phyloP scores from a whole-genome alignment of 2,329 filamentous ascomycete species.

The Xylariaceae sp. region DNA sequence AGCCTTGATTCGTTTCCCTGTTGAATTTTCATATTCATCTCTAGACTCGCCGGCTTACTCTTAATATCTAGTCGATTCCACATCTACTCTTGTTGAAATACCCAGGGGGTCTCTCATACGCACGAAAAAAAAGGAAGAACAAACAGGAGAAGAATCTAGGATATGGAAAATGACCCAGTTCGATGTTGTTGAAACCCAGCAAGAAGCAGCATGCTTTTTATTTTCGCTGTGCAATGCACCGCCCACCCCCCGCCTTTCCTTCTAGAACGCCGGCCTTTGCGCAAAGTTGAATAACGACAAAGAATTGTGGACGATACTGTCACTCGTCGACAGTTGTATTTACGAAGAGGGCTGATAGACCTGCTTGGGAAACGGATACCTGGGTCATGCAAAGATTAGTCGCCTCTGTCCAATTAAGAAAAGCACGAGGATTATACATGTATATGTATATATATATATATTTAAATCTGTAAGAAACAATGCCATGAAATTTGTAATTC shows the following conservation, averaged over 20 bases:
- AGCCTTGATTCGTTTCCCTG: not conserved
- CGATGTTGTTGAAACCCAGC: conserved; percentile 35
- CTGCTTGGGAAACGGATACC: conserved; percentile 83
- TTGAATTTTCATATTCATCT: not conserved
- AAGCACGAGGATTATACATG: conserved; percentile 9
- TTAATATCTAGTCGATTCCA: not conserved
- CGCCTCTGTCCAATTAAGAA: conserved; percentile 10
- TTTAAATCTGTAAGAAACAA: no score
- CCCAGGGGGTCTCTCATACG: not conserved
- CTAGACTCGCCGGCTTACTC: not conserved
- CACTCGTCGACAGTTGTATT: not conserved
- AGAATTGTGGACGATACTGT: conserved; percentile 26
- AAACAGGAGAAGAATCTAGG: not conserved
- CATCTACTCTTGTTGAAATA: not conserved
- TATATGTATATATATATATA: no score
- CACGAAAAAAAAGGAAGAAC: not conserved
- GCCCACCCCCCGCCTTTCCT: conserved; percentile 12
- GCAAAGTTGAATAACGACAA: conserved; percentile 42
- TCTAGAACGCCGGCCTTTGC: conserved; percentile 39
- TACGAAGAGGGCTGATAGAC: conserved; percentile 59
- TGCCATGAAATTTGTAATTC: not conserved
- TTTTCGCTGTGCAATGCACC: conserved; percentile 20
- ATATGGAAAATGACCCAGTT: conserved; percentile 16
- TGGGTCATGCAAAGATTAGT: conserved; percentile 42
- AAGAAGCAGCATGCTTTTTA: conserved; percentile 16